Base-by-base conservation (phyloP, 2,329 filamentous ascomycete species). In the Sporothrix pseudoabietina region DNA sequence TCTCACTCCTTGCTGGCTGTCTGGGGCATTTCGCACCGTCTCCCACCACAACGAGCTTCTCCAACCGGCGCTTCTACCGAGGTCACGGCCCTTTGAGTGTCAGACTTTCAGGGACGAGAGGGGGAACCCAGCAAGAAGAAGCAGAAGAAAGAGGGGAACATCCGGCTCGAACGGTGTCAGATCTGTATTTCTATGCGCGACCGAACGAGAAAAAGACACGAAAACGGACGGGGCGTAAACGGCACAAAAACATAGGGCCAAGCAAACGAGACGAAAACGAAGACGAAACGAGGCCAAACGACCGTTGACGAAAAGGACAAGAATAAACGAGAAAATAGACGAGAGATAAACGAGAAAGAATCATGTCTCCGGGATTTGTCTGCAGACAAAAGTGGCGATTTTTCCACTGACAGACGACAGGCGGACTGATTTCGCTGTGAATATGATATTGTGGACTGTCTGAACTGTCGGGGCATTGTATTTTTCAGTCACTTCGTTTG, bases 11-110 rank as follows among this genome's bases (percentile, higher is more conserved):
- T 55, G 26, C 59, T 65, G 35, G 59, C n/a, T 65, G 59, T 65
- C 39, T 26, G 39, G 59, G 59, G 59, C 59, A 44, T 65, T 65
- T 44, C 35, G 35, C 9, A 39, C 39, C 22, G n/a, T 44, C 59
- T 65, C 35, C 66, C 66, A 55, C 66, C 41, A 55, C 26, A n/a
- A 10, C 10, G 22, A 41, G 32, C 66, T 57, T 69, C 66, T 69
- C 68, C 68, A 70, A 70, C 68, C 68, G 68, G 68, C 35, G 52
- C 49, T 70, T 57, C 66, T 59, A 57, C 68, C 68, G 68, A 70
- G 68, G 68, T 59, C 68, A 57, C 68, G 30, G 52, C 66, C 30
- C 6, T 22, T 55, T 8, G 22, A 22, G 47, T 16, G 47, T 35
- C 65, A 69, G 65, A 35, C 19, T 9, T 9, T 26, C 61, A 66